Evolutionary conservation across 441 rosid genomes (phyloP), one percentile per base, ranked within the genome.

Genomic region (Syzygium syzygioides): DNA sequence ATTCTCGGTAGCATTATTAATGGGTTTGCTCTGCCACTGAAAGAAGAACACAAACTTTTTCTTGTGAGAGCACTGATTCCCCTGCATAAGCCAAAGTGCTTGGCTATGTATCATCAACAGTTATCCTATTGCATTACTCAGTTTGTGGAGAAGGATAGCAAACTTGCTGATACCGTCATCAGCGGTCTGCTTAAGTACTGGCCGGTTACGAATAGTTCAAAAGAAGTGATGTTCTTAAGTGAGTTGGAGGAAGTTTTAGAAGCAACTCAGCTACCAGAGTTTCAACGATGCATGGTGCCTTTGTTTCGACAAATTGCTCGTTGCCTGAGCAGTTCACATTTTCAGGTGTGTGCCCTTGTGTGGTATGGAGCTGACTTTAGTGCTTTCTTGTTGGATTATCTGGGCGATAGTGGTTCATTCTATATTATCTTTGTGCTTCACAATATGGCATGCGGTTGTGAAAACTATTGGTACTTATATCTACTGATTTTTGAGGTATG

Each of bases 151-250:
- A 96, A 96, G 94, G 99, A 96, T 79, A 89, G 90, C 93, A 96
- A 94, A 94, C 98, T 97, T 79, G 95, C 99, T 17, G 98, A 95
- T 91, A 92, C 93, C 0, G 94, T 97, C 54, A 96, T 95, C 83
- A 93, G 94, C 93, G 98, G 97, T 87, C 88, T 96, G 23, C 92
- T 96, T 83, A 97, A 96, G 94, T 97, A 93, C 89, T 97, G 99
- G 99, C 99, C 98, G 5, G 89, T 95, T 85, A 95, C 98, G 32
- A 96, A 96, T 91, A 96, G 98, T 90, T 93, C 97, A 86, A 96
- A 96, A 94, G 98, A 96, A 91, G 96, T 97, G 87, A 95, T 97
- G 98, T 97, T 95, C 91, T 94, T 97, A 87, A 93, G 93, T 92
- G 99, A 96, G 88, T 89, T 97, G 91, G 99, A 97, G 93, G 99